Evolutionary conservation across 2,329 filamentous ascomycete species (phyloP).

Genomic region (Clonostachys rhizophaga): DNA sequence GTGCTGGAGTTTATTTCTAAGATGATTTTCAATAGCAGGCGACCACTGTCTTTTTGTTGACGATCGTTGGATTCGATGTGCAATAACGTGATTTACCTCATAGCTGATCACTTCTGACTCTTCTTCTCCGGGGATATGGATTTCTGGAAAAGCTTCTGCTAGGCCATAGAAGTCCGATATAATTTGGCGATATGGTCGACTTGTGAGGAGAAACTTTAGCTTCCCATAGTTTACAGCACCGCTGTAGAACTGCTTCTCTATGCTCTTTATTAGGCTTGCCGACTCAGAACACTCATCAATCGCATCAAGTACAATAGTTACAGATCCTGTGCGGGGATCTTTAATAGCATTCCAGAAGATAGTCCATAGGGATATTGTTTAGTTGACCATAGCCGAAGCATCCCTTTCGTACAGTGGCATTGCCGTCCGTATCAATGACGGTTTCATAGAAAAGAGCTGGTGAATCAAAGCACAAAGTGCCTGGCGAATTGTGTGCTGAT

Average conservation of each 20-base stretch:
- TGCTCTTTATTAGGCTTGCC: slow-evolving; percentile 7
- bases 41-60: slow-evolving; percentile 8
- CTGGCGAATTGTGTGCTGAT: slow-evolving; percentile 23
- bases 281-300: slow-evolving; percentile 28
- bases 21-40: slow-evolving; percentile 5
- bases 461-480: slow-evolving; percentile 33
- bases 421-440: slow-evolving; percentile 22
- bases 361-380: slow-evolving; percentile 19
- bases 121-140: slow-evolving; percentile 27
- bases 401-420: slow-evolving; percentile 13
- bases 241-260: slow-evolving; percentile 1
- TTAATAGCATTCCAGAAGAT: slow-evolving; percentile 17
- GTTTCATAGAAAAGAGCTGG: slow-evolving; percentile 25
- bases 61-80: slow-evolving; percentile 12
- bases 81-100: slow-evolving; percentile 27
- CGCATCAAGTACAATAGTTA: slow-evolving; percentile 30
- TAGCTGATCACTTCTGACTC: slow-evolving; percentile 23
- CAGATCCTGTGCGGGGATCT: slow-evolving; percentile 15
- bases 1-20: slow-evolving; percentile 10
- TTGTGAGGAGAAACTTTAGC: slow-evolving; percentile 28
- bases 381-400: slow-evolving; percentile 13
- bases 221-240: slow-evolving; percentile 1
- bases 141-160: slow-evolving; percentile 12
- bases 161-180: slow-evolving; percentile 13
- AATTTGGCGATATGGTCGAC: slow-evolving; percentile 23